Evolutionary conservation across 805 yeast species (phyloP), one percentile per base, ranked within the genome.

Genomic region (Tetrapisispora fleetii): DNA sequence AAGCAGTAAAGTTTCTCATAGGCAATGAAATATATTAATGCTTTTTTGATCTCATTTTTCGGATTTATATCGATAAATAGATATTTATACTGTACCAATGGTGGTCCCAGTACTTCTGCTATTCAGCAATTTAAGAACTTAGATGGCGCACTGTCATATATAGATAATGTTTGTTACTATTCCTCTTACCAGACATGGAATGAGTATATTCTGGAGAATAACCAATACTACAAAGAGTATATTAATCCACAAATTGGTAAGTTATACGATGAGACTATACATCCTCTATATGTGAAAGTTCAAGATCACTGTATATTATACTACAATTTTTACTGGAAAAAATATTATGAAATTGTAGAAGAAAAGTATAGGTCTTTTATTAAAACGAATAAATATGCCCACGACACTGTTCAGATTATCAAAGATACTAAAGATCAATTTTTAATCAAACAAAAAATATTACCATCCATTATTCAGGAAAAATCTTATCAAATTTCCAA

Each of bases 121-220:
- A 8, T 17, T 7, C 14, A 22, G 7, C 4, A 17, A 5, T 17
- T 27, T 27, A 21, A n/a, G 4, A 33, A 33, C 2, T 16, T 10
- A 16, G 22, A 6, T 4, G n/a, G 5, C 16, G 35, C 22, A 18
- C 5, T 28, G 11, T 8, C 3, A 3, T 30, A 41, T 41, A 30
- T 41, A 11, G 37, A 41, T 32, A 30, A 30, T 16, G 28, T 51
- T 22, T 54, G 58, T 36, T 48, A 43, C 14, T 51, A 54, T 43
- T 46, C 53, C 14, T 33, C 51, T 17, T 50, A 48, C 16, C 14
- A 40, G 4, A 46, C 42, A 10, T 51, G 50, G 53, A 43, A 53
- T 35, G 45, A 45, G 16, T 42, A 45, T 30, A 37, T 54, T 37
- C 16, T 50, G 13, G 50, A 54, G 33, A 40, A 50, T n/a, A 54